Evolutionary conservation across 352 stramenopile species (phyloP), one percentile per base, ranked within the genome.

Genomic region (Phytophthora sp.): DNA sequence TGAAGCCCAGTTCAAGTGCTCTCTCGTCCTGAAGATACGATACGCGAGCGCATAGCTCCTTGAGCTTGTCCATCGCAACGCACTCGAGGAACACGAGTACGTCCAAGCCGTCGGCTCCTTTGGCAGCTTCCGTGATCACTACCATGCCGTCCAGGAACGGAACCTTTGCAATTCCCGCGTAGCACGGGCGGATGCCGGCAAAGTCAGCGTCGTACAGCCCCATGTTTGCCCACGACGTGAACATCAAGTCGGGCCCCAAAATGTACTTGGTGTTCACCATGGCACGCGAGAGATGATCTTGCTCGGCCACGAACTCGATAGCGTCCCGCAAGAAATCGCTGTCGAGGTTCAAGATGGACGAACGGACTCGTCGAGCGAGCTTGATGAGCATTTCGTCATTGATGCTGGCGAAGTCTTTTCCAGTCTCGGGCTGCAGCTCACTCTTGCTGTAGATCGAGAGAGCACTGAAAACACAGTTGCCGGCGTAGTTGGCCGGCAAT

Each of bases 381-480:
- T 43, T 43, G 17, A 24, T 43, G 17, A 43, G 37, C 7, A 18
- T 43, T n/a, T 10, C 10, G 18, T 10, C 3, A 11, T 26, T 43
- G 18, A 43, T 26, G 9, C 18, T 7, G 10, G n/a, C 37, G 37
- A n/a, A 8, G 10, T 26, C 37, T 9, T 10, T 12, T 15, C 10
- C 37, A 6, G 37, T 23, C 18, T 43, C 37, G 21, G 37, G 37
- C 8, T 49, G 26, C 3, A 82, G 44, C 11, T 80, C 72, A 0
- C 45, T 28, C 1, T 37, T 56, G 15, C 24, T 46, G 54, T 79
- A 76, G 3, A 30, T 35, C 1, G 72, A 80, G 2, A 82, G 34
- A 4, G 72, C 66, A 28, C 75, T 74, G 55, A 79, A 82, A 31
- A 82, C 68, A 9, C 62, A 66, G 52, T 84, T 84, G 8, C 69